These are phyloP conservation scores for Cryptococcus wingfieldii DNA, from an alignment of 1,284 basidiomycete species.

Conservation along the genomic window DNA sequence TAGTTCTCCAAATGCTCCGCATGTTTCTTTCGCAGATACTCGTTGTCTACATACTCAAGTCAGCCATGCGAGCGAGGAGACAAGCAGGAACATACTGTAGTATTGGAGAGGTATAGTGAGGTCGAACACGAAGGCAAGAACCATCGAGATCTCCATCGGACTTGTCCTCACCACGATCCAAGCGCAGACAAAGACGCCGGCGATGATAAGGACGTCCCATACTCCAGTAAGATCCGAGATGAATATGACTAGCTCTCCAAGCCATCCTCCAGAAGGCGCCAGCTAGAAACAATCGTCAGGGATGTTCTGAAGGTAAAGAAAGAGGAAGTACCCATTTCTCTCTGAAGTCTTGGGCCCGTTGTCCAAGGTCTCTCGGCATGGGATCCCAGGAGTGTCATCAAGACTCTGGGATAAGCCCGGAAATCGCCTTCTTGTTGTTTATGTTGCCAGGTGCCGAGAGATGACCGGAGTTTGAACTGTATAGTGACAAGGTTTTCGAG, in stretches of 20 bases:
- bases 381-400: background rate
- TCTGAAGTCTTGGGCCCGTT: conserved; percentile 15
- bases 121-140: conserved; percentile 26
- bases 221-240: conserved; percentile 19
- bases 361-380: conserved; percentile 13
- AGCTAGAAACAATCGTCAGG: conserved; percentile 14
- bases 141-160: conserved; percentile 20
- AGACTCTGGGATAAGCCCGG: background rate
- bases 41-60: conserved; percentile 8
- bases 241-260: conserved; percentile 20
- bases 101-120: conserved; percentile 30
- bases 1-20: conserved; percentile 21
- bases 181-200: conserved; percentile 17
- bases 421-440: too few species aligned
- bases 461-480: too few species aligned
- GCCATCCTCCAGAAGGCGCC: conserved; percentile 30
- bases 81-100: conserved; percentile 15
- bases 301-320: background rate
- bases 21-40: conserved; percentile 11
- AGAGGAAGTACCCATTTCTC: conserved; percentile 11
- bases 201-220: conserved; percentile 25
- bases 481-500: too few species aligned
- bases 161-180: conserved; percentile 28
- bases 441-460: too few species aligned
- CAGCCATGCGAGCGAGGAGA: background rate